Conservation (phyloP, 768 basidiomycete species). For the Dioszegia crocea region DNA sequence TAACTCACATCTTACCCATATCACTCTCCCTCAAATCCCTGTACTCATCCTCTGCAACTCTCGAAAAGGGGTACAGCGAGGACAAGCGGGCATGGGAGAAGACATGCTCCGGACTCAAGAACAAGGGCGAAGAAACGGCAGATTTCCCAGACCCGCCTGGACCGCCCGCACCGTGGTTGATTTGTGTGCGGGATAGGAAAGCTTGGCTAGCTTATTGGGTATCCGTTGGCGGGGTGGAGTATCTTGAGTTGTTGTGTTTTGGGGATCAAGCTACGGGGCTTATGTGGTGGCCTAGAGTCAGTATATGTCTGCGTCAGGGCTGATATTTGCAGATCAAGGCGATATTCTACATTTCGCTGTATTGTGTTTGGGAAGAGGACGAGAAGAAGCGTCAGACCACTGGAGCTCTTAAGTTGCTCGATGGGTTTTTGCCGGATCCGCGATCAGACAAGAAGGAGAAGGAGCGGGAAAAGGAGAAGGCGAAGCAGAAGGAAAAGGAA, state of each 20-base stretch:
- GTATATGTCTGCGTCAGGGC: background rate
- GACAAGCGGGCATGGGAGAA: conserved; percentile 1
- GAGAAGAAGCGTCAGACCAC: conserved; percentile 12
- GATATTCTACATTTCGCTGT: conserved; percentile 22
- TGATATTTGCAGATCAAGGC: conserved; percentile 24
- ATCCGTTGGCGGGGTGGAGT: conserved; percentile 25
- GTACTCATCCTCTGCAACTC: conserved; percentile 2
- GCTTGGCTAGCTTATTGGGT: conserved; percentile 30
- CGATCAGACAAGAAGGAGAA: conserved; percentile 7
- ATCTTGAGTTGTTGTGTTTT: conserved; percentile 32
- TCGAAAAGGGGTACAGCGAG: conserved; percentile 12
- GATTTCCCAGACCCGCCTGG: conserved; percentile 1
- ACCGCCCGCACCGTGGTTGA: background rate
- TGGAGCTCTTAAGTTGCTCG: conserved; percentile 27
- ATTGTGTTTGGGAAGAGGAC: conserved; percentile 9
- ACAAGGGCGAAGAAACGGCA: background rate
- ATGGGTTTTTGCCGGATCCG: conserved; percentile 22
- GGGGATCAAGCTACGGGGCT: conserved; percentile 19
- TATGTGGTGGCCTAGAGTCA: conserved; percentile 36
- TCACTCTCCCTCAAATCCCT: conserved; percentile 11
- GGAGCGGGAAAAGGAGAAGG: conserved; percentile 11
- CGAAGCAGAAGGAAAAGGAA: background rate
- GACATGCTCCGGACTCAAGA: background rate
- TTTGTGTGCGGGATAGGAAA: background rate
- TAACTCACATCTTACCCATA: conserved; percentile 27